Evolutionary conservation across 1,284 basidiomycete species (phyloP), one percentile per base, ranked within the genome.

Genomic region (Pterulicium gracile): DNA sequence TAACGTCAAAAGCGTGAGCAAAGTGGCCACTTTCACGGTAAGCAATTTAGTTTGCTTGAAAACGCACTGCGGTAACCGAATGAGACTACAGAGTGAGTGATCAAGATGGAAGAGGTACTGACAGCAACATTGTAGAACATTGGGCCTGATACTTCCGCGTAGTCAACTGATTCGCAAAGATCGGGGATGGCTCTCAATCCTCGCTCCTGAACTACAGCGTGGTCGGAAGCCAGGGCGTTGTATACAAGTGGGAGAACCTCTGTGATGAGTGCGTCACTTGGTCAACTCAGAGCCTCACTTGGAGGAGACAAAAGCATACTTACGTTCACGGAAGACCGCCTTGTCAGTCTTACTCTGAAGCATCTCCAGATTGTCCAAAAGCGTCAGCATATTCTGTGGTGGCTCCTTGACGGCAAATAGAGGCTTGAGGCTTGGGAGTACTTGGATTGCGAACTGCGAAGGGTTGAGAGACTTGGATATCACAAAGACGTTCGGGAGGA

Each of bases 401-500:
- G 96, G 95, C 58, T 99, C 96, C 62, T 89, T 93, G 55, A 98
- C 69, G 0, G 70, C 70, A 55, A 99, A 99, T 12, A 98, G 64
- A 0, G 94, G 94, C 58, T 88, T 92, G 27, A 98, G 70, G 57
- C 84, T 88, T 1, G 91, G 91, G 7, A 98, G 68, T 3, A 94
- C 88, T 44, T 81, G 75, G 1, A 69, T 69, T 0, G 84, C 82
- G 58, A 99, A 99, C 57, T 95, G 91, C 13, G 74, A 61, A 24
- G 90, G 74, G 15, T 81, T 79, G 40, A 98, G 70, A 21, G 81
- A 75, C 51, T 77, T 80, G 7, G 89, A 81, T 50, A 99, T 98
- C 48, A 79, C 76, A 58, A 98, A 96, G n/a, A 98, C 87, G 61
- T 97, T 97, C 1, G 95, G 95, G n/a, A 99, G 70, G 50, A 99